Conservation (phyloP, 345 rosid species). For the Turritis glabra region DNA sequence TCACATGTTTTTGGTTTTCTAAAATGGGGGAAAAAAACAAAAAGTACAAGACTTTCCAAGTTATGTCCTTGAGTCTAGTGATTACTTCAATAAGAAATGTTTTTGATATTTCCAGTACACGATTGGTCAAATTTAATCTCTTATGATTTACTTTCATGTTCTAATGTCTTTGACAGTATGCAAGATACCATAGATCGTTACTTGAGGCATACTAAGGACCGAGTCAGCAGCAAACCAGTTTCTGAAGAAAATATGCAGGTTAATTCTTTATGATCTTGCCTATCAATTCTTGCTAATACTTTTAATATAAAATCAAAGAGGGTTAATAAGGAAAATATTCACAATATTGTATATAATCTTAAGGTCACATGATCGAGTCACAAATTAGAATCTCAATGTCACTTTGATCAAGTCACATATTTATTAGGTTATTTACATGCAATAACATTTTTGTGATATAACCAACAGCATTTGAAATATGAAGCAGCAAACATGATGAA, state of each 20-base stretch:
- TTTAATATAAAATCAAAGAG: neutral
- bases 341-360: neutral
- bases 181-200: constrained; percentile 54
- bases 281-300: neutral
- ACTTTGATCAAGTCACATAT: neutral
- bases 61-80: neutral
- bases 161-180: too few relatives aligned
- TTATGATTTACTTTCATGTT: too few relatives aligned
- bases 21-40: neutral
- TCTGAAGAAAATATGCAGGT: constrained; percentile 56
- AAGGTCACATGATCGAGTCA: constrained; percentile 3
- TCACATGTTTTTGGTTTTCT: constrained; percentile 28
- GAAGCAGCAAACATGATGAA: constrained; percentile 74
- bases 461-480: constrained; percentile 65
- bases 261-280: neutral
- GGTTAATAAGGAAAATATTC: neutral
- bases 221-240: constrained; percentile 38
- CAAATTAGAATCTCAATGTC: constrained; percentile 5
- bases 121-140: too few relatives aligned
- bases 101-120: too few relatives aligned
- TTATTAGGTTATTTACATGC: constrained; percentile 26
- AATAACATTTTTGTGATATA: constrained; percentile 34
- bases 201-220: constrained; percentile 49
- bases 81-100: constrained; percentile 1
- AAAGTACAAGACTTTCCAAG: constrained; percentile 2